Percentiles rank a stretch among this genome's conserved stretches.
These are phyloP conservation scores for Aspergillus puulaauensis DNA, from an alignment of 2,329 filamentous ascomycete genomes.

Conservation along the genomic window DNA sequence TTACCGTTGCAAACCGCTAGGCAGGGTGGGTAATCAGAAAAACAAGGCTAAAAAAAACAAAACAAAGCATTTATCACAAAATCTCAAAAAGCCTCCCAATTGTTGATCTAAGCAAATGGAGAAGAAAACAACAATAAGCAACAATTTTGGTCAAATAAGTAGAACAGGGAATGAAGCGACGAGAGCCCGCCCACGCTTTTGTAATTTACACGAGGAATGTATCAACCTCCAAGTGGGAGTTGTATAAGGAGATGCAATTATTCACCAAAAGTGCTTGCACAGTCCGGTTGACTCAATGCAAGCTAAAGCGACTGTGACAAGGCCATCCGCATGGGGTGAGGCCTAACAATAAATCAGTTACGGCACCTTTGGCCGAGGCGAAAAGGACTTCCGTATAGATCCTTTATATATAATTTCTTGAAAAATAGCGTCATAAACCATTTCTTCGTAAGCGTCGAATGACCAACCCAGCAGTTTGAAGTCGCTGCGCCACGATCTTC, in stretches of 20 bases:
- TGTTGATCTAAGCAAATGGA: conserved; percentile 1
- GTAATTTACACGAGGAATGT: conserved; percentile 32
- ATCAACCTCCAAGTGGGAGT: background rate
- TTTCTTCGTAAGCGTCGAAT: conserved; percentile 9
- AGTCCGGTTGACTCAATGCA: conserved; percentile 1
- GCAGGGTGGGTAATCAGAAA: background rate
- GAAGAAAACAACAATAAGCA: conserved; percentile 10
- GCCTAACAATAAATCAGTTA: background rate
- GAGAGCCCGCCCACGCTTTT: conserved; percentile 34
- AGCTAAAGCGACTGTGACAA: conserved; percentile 1
- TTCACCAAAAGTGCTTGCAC: conserved; percentile 4
- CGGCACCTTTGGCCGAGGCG: background rate
- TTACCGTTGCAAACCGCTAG: background rate
- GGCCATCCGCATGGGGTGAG: conserved; percentile 1
- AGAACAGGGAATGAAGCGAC: conserved; percentile 5
- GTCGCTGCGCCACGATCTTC: background rate
- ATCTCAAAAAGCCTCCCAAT: conserved; percentile 8
- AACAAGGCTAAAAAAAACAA: background rate
- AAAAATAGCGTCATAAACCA: conserved; percentile 6
- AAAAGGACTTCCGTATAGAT: background rate
- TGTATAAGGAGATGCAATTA: background rate
- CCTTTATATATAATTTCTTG: background rate
- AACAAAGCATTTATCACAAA: conserved; percentile 2
- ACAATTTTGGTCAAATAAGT: background rate
- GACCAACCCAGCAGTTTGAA: background rate